Percentiles rank a stretch among this genome's conserved stretches.
Conservation (phyloP, 2,329 filamentous ascomycete species). For the Nigrograna mackinnonii region DNA sequence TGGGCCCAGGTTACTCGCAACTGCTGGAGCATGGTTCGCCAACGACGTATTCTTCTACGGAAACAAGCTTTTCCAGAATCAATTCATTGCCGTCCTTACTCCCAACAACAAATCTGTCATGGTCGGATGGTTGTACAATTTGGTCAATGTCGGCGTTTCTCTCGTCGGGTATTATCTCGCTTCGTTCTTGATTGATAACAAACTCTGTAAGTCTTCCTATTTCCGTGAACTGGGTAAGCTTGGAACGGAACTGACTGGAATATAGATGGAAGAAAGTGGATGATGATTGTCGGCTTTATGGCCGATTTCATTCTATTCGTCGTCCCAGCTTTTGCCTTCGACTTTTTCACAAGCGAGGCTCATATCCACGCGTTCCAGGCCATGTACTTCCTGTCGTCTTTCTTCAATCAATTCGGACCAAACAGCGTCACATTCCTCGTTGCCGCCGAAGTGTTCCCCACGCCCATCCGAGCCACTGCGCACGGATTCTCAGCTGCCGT, state of each 20-base stretch:
- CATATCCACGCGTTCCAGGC: conserved; percentile 90
- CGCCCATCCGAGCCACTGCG: conserved; percentile 86
- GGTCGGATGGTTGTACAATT: conserved; percentile 87
- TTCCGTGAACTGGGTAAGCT: too few species aligned
- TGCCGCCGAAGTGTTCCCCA: conserved; percentile 95
- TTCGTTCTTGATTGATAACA: conserved; percentile 89
- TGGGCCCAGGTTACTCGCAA: conserved; percentile 82
- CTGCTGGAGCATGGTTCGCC: conserved; percentile 87
- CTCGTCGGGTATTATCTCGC: conserved; percentile 89
- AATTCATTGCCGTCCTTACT: conserved; percentile 85
- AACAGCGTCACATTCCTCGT: conserved; percentile 97
- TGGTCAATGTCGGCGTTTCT: conserved; percentile 87
- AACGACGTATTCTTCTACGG: conserved; percentile 99
- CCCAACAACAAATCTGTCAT: conserved; percentile 72
- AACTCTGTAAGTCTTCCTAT: too few species aligned
- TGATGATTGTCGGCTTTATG: conserved; percentile 93
- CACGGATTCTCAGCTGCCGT: conserved; percentile 93
- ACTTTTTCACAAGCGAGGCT: conserved; percentile 74
- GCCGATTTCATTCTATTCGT: conserved; percentile 94
- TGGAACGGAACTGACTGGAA: too few species aligned
- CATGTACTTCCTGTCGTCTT: conserved; percentile 97
- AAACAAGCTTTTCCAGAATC: conserved; percentile 94
- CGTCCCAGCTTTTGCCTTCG: conserved; percentile 84
- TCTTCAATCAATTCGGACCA: conserved; percentile 99
- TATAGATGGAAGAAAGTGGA: conserved; percentile 93